Evolutionary conservation across 306 rosid species (phyloP).

Genomic region (Gynostemma pentaphyllum): DNA sequence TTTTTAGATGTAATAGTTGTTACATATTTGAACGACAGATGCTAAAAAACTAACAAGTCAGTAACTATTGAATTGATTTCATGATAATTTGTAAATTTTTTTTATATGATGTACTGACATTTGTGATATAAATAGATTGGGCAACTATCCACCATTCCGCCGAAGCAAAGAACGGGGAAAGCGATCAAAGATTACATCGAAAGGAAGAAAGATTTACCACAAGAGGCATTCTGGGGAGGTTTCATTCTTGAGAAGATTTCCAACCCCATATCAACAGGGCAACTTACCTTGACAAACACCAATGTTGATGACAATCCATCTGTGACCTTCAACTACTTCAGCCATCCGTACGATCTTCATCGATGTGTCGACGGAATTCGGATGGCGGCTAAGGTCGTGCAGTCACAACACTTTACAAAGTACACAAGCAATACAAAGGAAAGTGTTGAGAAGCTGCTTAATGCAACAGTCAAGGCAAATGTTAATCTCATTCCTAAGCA

Average conservation of each 20-base stretch:
- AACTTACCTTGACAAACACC: conserved; percentile 46
- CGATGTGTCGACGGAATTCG: conserved; percentile 75
- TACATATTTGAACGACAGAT: not conserved
- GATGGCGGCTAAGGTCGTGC: conserved; percentile 43
- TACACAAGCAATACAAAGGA: conserved; percentile 35
- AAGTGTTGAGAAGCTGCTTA: conserved; percentile 50
- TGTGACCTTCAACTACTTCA: conserved; percentile 88
- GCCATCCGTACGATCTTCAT: conserved; percentile 55
- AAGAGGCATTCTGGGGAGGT: conserved; percentile 78
- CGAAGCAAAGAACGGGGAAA: conserved; percentile 71
- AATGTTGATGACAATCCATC: conserved; percentile 67
- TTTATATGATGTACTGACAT: not conserved
- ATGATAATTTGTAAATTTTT: not conserved
- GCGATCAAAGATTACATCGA: conserved; percentile 40
- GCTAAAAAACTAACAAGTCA: not conserved
- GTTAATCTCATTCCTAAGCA: conserved; percentile 70
- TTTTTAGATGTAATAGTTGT: not conserved
- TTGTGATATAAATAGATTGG: conserved; percentile 56
- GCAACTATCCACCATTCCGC: conserved; percentile 84
- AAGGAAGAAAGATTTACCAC: conserved; percentile 46
- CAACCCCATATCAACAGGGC: conserved; percentile 57
- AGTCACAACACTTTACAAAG: conserved; percentile 51
- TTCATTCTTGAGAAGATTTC: conserved; percentile 77
- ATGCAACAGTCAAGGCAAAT: conserved; percentile 54
- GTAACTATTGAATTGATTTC: not conserved